Evolutionary conservation across 495 filamentous ascomycete genomes (phyloP).

Genomic region (Clohesyomyces aquaticus): DNA sequence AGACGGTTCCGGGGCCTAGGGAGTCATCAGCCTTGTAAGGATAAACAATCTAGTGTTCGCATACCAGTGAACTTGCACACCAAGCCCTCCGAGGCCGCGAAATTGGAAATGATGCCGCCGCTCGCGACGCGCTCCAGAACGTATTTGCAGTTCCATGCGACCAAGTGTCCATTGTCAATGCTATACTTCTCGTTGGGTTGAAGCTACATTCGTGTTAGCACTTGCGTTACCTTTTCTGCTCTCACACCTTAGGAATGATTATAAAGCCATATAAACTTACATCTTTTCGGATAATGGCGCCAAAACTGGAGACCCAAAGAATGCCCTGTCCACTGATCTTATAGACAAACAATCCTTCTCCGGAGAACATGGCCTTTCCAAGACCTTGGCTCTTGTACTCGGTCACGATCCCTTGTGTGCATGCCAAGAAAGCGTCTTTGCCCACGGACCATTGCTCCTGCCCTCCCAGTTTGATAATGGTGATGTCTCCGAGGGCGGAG

Average conservation of each 20-base stretch:
- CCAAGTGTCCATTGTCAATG: slow-evolving; percentile 93
- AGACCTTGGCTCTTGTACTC: slow-evolving; percentile 86
- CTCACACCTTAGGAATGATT: background rate
- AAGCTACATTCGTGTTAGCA: slow-evolving; percentile 55
- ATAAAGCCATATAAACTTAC: slow-evolving; percentile 55
- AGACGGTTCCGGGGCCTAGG: slow-evolving; percentile 81
- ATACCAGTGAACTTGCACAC: slow-evolving; percentile 86
- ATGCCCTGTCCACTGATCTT: slow-evolving; percentile 79
- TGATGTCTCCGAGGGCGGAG: slow-evolving; percentile 80
- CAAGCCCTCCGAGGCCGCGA: slow-evolving; percentile 80
- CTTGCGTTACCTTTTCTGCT: background rate
- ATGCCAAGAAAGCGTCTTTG: slow-evolving; percentile 76
- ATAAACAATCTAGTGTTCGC: background rate
- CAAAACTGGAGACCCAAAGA: slow-evolving; percentile 88
- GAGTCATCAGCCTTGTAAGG: background rate
- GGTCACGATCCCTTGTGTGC: slow-evolving; percentile 75
- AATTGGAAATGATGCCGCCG: slow-evolving; percentile 81
- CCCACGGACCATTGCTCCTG: slow-evolving; percentile 79
- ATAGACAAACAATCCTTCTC: slow-evolving; percentile 91
- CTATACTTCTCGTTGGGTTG: slow-evolving; percentile 80
- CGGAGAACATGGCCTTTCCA: slow-evolving; percentile 90
- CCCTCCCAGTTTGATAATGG: slow-evolving; percentile 70
- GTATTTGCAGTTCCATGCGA: slow-evolving; percentile 98
- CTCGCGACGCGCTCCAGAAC: slow-evolving; percentile 83
- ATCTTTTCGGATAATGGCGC: slow-evolving; percentile 94